Base-by-base conservation (phyloP, 176 grass and related monocot species). In the Raddia guianensis region DNA sequence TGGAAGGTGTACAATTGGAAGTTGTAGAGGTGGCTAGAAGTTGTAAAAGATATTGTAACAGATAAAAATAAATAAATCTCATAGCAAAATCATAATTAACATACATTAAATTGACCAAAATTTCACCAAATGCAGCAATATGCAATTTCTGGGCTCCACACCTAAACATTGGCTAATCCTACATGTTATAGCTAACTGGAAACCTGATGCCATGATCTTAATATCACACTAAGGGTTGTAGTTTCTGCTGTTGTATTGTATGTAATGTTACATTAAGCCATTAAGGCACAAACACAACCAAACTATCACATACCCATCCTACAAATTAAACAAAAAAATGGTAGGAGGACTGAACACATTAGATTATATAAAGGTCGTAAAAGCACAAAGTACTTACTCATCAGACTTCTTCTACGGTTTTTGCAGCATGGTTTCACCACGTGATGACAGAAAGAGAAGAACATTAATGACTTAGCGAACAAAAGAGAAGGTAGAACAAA, bases 401-500 rank as follows among this genome's bases (percentile, higher is more conserved):
- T 98, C 95, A 73, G 95, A 89, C 82, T 93, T 98, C 92, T 86
- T 94, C 95, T 98, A 90, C 56, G 90, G 90, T 58, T 76, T 73
- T 80, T 86, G 77, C 55, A 86, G 53, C 72, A 62, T 42, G 64
- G 13, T 88, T 86, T 66, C 73, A 69, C 47, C 58, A 78, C 59
- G 76, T 79, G 64, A 80, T 80, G 18, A 74, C 61, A 91, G 53
- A 78, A 88, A 85, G 72, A 83, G 53, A 89, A 61, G 55, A 54
- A 72, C 34, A 77, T 94, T 65, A 93, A 80, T 89, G 53, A 75
- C 40, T 71, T 57, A 76, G 9, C 18, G 82, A 74, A 67, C 55
- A 49, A 79, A 66, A 56, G 64, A 80, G 66, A 87, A 76, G 11
- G 33, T 35, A 58, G 33, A 83, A 54, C 11, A 34, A 77, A 80